Evolutionary conservation across 805 yeast genomes (phyloP), one percentile per base, ranked within the genome.

Genomic region (Deakozyma indianensis): DNA sequence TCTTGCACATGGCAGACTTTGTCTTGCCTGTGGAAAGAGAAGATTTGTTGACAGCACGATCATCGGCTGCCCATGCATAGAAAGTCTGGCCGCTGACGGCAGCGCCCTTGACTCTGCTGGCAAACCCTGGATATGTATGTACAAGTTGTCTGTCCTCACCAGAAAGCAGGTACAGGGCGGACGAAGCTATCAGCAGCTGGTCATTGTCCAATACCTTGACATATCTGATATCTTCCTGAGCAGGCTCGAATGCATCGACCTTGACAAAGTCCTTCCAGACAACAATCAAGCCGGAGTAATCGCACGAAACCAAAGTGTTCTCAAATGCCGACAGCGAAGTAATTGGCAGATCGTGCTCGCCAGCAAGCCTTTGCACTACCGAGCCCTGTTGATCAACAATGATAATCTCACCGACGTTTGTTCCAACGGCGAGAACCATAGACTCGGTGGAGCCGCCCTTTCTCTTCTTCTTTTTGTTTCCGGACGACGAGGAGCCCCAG

Each of bases 1-100:
- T 9, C 38, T 32, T 32, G 16, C 38, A 32, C 38, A 32, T 32
- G 18, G 16, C 18, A 20, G 38, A 7, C 18, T 9, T 7, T 7
- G 78, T 66, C 47, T 61, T 62, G 3, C 73, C 55, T 22, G 62
- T 56, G n/a, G 67, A 55, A 3, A 78, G 46, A 15, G 80, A 73
- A 56, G 79, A 77, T 41, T 81, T 64, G 59, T 84, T 85, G 54
- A 85, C 69, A 59, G 83, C 84, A 53, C 95, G 70, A 59, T 86
- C 95, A 50, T 77, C 77, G 29, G 66, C 64, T 1, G 95, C 92
- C 43, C 80, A 73, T 1, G 88, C 77, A 43, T 83, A 57, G 53
- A 84, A 74, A 43, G 72, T 71, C 9, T 62, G 61, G 28, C 62
- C 57, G n/a, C 48, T 60, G 7, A 70, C 64, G 29, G 69, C 43